A percentile compares a stretch with the other conserved stretches of the same genome.
phyloP scores from a whole-genome alignment of 2,329 filamentous ascomycete genomes.

The Fusarium cyanostomum region DNA sequence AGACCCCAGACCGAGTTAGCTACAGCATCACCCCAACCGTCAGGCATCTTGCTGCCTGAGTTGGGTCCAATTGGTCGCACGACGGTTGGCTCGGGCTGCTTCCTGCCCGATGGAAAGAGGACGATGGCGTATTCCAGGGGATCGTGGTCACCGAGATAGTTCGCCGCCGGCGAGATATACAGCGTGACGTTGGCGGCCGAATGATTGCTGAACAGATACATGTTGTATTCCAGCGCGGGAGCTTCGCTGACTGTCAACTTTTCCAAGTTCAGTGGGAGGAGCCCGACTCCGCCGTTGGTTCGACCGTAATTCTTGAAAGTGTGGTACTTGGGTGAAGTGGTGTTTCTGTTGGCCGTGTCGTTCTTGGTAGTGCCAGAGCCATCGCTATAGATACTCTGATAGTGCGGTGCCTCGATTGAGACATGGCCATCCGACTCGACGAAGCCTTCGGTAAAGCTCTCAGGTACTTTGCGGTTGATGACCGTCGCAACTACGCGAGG shows the following conservation, averaged over 20 bases:
- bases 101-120: slow-evolving; percentile 53
- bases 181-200: slow-evolving; percentile 56
- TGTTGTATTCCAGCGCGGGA: slow-evolving; percentile 67
- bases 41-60: slow-evolving; percentile 18
- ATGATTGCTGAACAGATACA: slow-evolving; percentile 68
- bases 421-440: slow-evolving; percentile 69
- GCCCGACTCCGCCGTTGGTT: slow-evolving; percentile 65
- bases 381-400: slow-evolving; percentile 52
- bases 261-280: slow-evolving; percentile 61
- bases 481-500: slow-evolving; percentile 65
- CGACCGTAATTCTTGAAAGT: slow-evolving; percentile 65
- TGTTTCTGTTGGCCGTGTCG: slow-evolving; percentile 1
- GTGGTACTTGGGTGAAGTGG: slow-evolving; percentile 55
- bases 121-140: slow-evolving; percentile 62
- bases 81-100: slow-evolving; percentile 13
- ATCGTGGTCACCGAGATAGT: slow-evolving; percentile 60
- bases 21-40: slow-evolving; percentile 44
- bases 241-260: slow-evolving; percentile 59
- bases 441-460: slow-evolving; percentile 65
- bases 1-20: slow-evolving; percentile 59
- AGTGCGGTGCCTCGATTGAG: slow-evolving; percentile 64
- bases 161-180: slow-evolving; percentile 62
- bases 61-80: slow-evolving; percentile 28
- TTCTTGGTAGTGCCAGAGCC: slow-evolving; percentile 8
- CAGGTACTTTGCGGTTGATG: slow-evolving; percentile 57